phyloP scores from a whole-genome alignment of 306 rosid genomes.

The Trifolium repens region DNA sequence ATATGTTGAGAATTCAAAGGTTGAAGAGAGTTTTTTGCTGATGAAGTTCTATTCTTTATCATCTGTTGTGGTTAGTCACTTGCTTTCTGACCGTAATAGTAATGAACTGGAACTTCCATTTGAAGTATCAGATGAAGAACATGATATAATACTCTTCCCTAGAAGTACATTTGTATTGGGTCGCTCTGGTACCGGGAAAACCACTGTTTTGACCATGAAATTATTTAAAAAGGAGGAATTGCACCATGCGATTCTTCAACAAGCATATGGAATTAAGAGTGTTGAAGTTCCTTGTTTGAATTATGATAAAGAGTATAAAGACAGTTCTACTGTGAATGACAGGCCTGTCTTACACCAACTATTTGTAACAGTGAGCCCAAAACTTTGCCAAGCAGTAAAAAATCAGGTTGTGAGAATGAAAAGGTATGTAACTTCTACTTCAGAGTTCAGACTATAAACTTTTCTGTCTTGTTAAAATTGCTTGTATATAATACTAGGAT shows the following conservation, averaged over 20 bases:
- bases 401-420: conserved; percentile 66
- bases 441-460: not conserved
- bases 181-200: conserved; percentile 92
- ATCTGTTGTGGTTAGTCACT: conserved; percentile 56
- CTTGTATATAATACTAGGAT: not conserved
- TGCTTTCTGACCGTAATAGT: conserved; percentile 60
- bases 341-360: conserved; percentile 57
- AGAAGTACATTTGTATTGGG: conserved; percentile 74
- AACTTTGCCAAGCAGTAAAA: conserved; percentile 71
- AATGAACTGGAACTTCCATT: conserved; percentile 74
- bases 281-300: conserved; percentile 37
- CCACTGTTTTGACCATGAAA: conserved; percentile 83
- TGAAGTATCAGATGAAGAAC: conserved; percentile 75
- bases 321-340: conserved; percentile 35
- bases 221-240: conserved; percentile 61
- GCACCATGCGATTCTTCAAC: conserved; percentile 50
- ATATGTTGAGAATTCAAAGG: conserved; percentile 78
- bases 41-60: conserved; percentile 81
- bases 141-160: conserved; percentile 59
- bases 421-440: conserved; percentile 52
- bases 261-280: conserved; percentile 18
- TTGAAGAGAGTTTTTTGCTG: conserved; percentile 75
- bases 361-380: conserved; percentile 85
- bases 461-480: not conserved
- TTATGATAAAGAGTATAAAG: conserved; percentile 6